Evolutionary conservation across 129 eudicot genomes (phyloP).

Genomic region (Helianthus annuus): HanXRQr2.0-SUNRISE NC_035438.2:135823849-135824348

Average conservation of each 20-base stretch:
- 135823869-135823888: no score
- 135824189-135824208: not conserved
- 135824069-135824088: no score
- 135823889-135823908: not conserved
- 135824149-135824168: not conserved
- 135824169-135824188: no score
- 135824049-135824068: not conserved
- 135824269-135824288: not conserved
- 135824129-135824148: constrained; percentile 11
- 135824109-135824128: not conserved
- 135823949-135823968: no score
- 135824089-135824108: not conserved
- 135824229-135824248: no score
- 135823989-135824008: not conserved
- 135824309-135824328: no score
- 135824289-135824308: constrained; percentile 2
- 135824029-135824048: not conserved
- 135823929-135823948: constrained; percentile 1
- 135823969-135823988: no score
- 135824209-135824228: not conserved
- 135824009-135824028: not conserved
- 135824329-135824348: not conserved
- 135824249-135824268: not conserved
- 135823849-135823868: no score
- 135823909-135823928: not conserved